A percentile compares a stretch with the other conserved stretches of the same genome.
phyloP scores from a whole-genome alignment of 352 stramenopile species.

The Pythium monospermum region DNA sequence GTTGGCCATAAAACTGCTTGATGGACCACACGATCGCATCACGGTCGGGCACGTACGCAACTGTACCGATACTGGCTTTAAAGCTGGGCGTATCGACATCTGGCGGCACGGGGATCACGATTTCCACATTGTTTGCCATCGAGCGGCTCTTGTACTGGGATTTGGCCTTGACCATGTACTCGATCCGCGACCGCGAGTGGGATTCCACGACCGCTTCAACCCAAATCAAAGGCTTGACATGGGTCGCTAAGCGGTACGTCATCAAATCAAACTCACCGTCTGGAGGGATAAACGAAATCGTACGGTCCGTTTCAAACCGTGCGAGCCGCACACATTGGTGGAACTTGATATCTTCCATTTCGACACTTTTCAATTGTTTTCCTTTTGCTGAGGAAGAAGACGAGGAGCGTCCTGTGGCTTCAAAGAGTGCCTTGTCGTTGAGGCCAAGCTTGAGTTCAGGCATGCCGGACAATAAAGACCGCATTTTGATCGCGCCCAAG shows the following conservation, averaged over 20 bases:
- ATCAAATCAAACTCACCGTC: slow-evolving; percentile 99
- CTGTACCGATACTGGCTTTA: slow-evolving; percentile 96
- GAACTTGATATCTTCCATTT: slow-evolving; percentile 99
- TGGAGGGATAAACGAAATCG: slow-evolving; percentile 99
- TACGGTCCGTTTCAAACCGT: slow-evolving; percentile 99
- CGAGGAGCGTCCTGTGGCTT: slow-evolving; percentile 89
- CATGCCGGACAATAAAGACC: slow-evolving; percentile 98
- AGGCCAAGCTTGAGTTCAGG: slow-evolving; percentile 99
- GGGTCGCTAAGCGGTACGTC: slow-evolving; percentile 97
- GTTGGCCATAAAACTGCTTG: slow-evolving; percentile 98
- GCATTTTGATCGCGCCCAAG: slow-evolving; percentile 97
- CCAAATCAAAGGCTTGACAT: slow-evolving; percentile 99
- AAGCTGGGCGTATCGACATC: slow-evolving; percentile 99
- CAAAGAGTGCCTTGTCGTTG: slow-evolving; percentile 99
- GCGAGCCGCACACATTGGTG: slow-evolving; percentile 98
- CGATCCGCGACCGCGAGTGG: slow-evolving; percentile 95
- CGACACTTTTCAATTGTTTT: slow-evolving; percentile 89
- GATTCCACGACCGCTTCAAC: slow-evolving; percentile 97
- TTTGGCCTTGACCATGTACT: slow-evolving; percentile 99
- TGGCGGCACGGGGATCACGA: slow-evolving; percentile 98
- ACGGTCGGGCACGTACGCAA: slow-evolving; percentile 98
- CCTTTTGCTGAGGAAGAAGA: too few species aligned
- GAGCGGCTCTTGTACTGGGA: slow-evolving; percentile 98
- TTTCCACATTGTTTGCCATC: slow-evolving; percentile 99
- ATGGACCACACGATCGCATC: slow-evolving; percentile 99